phyloP scores from a whole-genome alignment of 163 green algal species.

The Scenedesmus sp. region DNA sequence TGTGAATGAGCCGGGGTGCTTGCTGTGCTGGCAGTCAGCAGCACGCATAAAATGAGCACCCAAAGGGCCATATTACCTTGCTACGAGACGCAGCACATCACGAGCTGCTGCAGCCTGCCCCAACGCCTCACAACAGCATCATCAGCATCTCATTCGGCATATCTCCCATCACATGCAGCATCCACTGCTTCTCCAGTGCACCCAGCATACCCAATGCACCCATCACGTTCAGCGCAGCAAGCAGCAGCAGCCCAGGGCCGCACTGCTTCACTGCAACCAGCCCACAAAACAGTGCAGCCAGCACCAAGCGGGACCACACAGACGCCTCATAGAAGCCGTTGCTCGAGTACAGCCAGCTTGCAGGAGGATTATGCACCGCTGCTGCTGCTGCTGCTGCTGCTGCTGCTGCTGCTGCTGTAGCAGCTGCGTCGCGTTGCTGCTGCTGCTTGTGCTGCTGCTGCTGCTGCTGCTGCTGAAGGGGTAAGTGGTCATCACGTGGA shows the following conservation, averaged over 20 bases:
- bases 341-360: constrained; percentile 27
- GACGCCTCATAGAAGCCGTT: constrained; percentile 62
- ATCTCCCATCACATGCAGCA: constrained; percentile 44
- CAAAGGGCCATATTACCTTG: too few relatives aligned
- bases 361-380: background rate
- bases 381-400: constrained; percentile 26
- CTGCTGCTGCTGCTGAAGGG: background rate
- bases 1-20: background rate
- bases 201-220: constrained; percentile 58
- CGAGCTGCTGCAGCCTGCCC: background rate
- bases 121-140: background rate
- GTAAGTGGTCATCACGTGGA: background rate
- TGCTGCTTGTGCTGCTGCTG: background rate
- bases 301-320: constrained; percentile 56
- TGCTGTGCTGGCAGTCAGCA: background rate
- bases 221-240: constrained; percentile 58
- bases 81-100: background rate
- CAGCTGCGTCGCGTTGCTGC: too few relatives aligned
- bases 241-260: constrained; percentile 53
- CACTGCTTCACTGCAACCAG: constrained; percentile 48
- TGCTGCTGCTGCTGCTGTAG: background rate
- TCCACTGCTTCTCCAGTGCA: constrained; percentile 50
- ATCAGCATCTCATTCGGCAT: constrained; percentile 12
- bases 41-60: too few relatives aligned
- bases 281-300: constrained; percentile 53